phyloP scores from a whole-genome alignment of 2,329 filamentous ascomycete species.

The Cytospora paraplurivora region DNA sequence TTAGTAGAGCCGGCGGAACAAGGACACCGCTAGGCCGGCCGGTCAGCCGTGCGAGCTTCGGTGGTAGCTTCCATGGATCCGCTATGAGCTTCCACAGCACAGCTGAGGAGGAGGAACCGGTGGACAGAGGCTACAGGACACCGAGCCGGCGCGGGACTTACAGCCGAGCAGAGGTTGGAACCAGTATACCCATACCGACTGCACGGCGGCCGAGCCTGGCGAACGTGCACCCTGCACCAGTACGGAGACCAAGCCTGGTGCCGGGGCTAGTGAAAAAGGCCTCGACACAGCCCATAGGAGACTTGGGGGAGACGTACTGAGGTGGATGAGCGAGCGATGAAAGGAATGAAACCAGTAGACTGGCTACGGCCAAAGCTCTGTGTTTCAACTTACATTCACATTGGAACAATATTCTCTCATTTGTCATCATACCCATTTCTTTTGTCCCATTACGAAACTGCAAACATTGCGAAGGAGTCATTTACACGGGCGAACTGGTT shows the following conservation, averaged over 20 bases:
- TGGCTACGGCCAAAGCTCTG: background rate
- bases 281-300: conserved; percentile 46
- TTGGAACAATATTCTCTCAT: conserved; percentile 27
- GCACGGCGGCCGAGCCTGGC: conserved; percentile 47
- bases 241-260: conserved; percentile 24
- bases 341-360: conserved; percentile 5
- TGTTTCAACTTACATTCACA: conserved; percentile 18
- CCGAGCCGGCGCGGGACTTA: conserved; percentile 59
- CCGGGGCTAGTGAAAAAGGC: conserved; percentile 26
- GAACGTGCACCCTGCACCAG: conserved; percentile 12
- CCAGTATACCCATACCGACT: conserved; percentile 47
- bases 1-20: conserved; percentile 62
- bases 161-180: conserved; percentile 48
- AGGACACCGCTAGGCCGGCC: conserved; percentile 71
- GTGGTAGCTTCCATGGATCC: conserved; percentile 62
- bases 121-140: conserved; percentile 45
- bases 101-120: conserved; percentile 50
- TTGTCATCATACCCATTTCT: conserved; percentile 30
- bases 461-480: conserved; percentile 26
- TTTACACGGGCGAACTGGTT: conserved; percentile 27
- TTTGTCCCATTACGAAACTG: conserved; percentile 27
- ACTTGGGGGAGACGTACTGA: conserved; percentile 59
- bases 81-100: conserved; percentile 59
- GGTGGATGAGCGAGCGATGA: conserved; percentile 7
- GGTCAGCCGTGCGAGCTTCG: conserved; percentile 64